These are phyloP conservation scores for Scalesia atractyloides DNA, from an alignment of 129 eudicot species.

Conservation along the genomic window DNA sequence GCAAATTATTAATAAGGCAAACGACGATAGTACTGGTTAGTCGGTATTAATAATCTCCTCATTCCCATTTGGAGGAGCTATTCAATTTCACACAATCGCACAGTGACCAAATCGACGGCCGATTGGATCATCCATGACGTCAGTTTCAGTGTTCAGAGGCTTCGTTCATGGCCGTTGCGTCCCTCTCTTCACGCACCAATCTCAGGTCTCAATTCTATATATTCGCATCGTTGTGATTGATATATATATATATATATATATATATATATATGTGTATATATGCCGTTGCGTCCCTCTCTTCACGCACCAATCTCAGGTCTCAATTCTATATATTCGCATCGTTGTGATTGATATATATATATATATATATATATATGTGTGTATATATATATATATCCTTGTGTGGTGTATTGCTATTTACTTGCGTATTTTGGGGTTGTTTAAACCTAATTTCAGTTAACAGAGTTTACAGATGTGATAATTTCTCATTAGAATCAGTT, in stretches of 20 bases:
- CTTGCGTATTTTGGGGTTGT: not conserved
- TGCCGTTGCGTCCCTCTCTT: slow-evolving; percentile 54
- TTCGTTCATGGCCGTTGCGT: slow-evolving; percentile 52
- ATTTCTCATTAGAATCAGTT: not conserved
- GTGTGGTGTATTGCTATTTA: not conserved
- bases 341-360: not conserved
- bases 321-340: not conserved
- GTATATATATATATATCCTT: too few relatives aligned
- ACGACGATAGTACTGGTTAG: not conserved
- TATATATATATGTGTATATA: too few relatives aligned
- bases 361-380: too few relatives aligned
- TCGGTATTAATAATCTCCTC: not conserved
- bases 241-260: too few relatives aligned
- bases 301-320: slow-evolving; percentile 60
- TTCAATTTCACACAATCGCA: slow-evolving; percentile 8
- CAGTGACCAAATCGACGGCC: slow-evolving; percentile 1
- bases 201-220: slow-evolving; percentile 46
- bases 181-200: slow-evolving; percentile 48
- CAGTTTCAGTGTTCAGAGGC: slow-evolving; percentile 58
- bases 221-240: not conserved
- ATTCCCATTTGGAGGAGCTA: slow-evolving; percentile 14
- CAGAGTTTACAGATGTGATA: not conserved
- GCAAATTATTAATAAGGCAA: slow-evolving; percentile 10
- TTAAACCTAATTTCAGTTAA: not conserved
- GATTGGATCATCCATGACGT: slow-evolving; percentile 48